phyloP scores from a whole-genome alignment of 179 eudicot species.

The Beta corolliflora region DNA sequence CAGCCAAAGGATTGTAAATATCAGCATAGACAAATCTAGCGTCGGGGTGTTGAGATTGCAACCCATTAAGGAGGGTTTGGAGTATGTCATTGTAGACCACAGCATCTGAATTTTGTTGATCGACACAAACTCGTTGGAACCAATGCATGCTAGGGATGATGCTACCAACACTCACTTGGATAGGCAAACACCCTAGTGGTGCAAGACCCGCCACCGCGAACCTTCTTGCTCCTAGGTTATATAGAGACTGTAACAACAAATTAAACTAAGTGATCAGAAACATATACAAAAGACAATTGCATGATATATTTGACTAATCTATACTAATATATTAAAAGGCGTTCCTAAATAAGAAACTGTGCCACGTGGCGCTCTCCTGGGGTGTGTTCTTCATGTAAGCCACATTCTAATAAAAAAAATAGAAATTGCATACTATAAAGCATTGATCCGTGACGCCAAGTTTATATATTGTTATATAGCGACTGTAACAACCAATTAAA shows the following conservation, averaged over 20 bases:
- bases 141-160: slow-evolving; percentile 24
- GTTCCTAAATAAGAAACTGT: too few species aligned
- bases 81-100: slow-evolving; percentile 26
- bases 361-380: too few species aligned
- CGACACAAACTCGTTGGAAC: slow-evolving; percentile 27
- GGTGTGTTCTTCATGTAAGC: too few species aligned
- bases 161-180: slow-evolving; percentile 35
- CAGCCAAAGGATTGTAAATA: slow-evolving; percentile 26
- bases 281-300: not conserved
- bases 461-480: too few species aligned
- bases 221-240: slow-evolving; percentile 31
- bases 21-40: slow-evolving; percentile 29
- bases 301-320: too few species aligned
- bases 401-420: too few species aligned
- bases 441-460: too few species aligned
- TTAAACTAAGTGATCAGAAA: not conserved
- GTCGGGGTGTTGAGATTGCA: slow-evolving; percentile 15
- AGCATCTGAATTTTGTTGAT: slow-evolving; percentile 30
- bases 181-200: slow-evolving; percentile 35
- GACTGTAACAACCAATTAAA: too few species aligned
- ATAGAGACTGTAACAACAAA: slow-evolving; percentile 21
- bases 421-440: too few species aligned
- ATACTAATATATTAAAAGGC: rapidly evolving
- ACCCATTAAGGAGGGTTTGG: slow-evolving; percentile 18
- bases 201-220: slow-evolving; percentile 32